Evolutionary conservation across 768 basidiomycete species (phyloP).

Genomic region (Termitomyces sp.): DNA sequence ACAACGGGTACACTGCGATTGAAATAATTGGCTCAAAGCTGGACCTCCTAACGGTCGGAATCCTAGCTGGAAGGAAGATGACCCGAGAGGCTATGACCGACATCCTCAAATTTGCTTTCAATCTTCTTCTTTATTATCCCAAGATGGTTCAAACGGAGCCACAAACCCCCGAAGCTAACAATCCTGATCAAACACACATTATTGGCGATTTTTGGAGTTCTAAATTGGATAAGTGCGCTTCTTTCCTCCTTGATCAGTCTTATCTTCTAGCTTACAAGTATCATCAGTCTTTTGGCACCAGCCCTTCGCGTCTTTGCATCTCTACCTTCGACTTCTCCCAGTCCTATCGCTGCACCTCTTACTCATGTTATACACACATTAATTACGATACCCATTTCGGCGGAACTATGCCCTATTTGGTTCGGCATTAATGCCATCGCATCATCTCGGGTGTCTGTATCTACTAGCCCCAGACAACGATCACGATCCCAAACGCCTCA

Average conservation of each 20-base stretch:
- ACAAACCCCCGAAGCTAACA: constrained; percentile 25
- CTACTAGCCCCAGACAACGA: constrained; percentile 29
- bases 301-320: constrained; percentile 64
- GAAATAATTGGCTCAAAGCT: constrained; percentile 60
- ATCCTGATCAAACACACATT: constrained; percentile 35
- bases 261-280: neutral
- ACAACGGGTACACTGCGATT: constrained; percentile 47
- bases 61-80: constrained; percentile 47
- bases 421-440: constrained; percentile 36
- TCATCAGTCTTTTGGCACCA: constrained; percentile 63
- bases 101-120: constrained; percentile 80
- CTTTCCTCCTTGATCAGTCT: neutral
- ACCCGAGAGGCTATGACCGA: constrained; percentile 75
- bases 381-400: constrained; percentile 67
- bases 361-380: constrained; percentile 80
- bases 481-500: constrained; percentile 27
- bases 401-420: constrained; percentile 56
- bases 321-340: constrained; percentile 55
- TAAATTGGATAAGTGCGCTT: constrained; percentile 60
- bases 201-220: constrained; percentile 75
- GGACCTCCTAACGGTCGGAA: constrained; percentile 43
- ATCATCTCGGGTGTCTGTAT: constrained; percentile 27
- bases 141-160: constrained; percentile 48
- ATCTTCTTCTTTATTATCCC: constrained; percentile 76
- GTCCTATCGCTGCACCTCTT: constrained; percentile 67